A percentile compares a stretch with the other conserved stretches of the same genome.
Evolutionary conservation across 257 asterid genomes (phyloP).

Genomic region (Plectranthus barbatus): DNA sequence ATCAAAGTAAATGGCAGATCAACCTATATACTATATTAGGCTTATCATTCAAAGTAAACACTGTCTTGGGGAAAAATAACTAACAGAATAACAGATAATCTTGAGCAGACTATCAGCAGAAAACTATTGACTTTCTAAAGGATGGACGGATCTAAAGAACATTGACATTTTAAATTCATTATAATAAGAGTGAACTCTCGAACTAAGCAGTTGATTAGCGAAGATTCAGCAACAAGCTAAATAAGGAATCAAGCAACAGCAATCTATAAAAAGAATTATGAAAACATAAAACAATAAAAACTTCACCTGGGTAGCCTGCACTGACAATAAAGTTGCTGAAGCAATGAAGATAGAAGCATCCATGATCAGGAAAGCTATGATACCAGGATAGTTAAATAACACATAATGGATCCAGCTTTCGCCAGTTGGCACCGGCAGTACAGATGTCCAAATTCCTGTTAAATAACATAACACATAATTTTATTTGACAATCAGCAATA

Average conservation of each 20-base stretch:
- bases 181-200: background rate
- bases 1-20: too few relatives aligned
- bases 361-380: conserved; percentile 65
- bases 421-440: conserved; percentile 39
- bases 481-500: background rate
- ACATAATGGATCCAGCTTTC: conserved; percentile 53
- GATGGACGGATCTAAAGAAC: background rate
- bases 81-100: background rate
- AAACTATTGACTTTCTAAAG: background rate
- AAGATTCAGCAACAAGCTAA: background rate
- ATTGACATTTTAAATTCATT: background rate
- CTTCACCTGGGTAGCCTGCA: conserved; percentile 71
- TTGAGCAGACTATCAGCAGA: background rate
- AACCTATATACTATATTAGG: too few relatives aligned
- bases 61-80: too few relatives aligned
- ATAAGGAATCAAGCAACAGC: background rate
- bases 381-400: conserved; percentile 57
- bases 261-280: background rate
- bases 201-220: background rate
- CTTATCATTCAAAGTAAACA: too few relatives aligned
- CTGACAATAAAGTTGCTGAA: conserved; percentile 41
- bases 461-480: conserved; percentile 8
- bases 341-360: conserved; percentile 61
- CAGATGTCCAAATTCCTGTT: conserved; percentile 75
- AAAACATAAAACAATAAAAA: conserved; percentile 4